Percentiles rank a stretch among this genome's conserved stretches.
phyloP scores from a whole-genome alignment of 2,329 filamentous ascomycete species.

The Dactylellina sp. region DNA sequence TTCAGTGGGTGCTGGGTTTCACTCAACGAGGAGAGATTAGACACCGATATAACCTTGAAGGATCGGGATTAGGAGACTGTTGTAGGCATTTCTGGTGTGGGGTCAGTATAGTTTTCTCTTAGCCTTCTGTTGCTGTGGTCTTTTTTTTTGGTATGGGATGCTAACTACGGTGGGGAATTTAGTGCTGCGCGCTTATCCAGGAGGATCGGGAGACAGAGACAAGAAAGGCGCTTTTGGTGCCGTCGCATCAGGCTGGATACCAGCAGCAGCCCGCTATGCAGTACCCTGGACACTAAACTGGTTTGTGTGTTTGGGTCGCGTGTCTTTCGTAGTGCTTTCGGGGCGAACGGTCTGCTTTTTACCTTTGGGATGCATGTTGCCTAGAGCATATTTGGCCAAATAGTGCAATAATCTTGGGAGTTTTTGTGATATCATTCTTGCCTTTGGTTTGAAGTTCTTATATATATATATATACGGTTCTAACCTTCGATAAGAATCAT shows the following conservation, averaged over 20 bases:
- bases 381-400: too few species aligned
- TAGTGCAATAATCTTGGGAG: background rate
- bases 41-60: constrained; percentile 69
- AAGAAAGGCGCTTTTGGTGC: constrained; percentile 45
- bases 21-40: constrained; percentile 70
- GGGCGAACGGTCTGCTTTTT: too few species aligned
- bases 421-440: too few species aligned
- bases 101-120: constrained; percentile 27
- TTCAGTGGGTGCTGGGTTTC: constrained; percentile 66
- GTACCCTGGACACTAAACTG: constrained; percentile 31
- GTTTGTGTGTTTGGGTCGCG: background rate
- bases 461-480: too few species aligned
- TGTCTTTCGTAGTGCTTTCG: too few species aligned
- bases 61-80: constrained; percentile 68
- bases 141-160: background rate
- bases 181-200: constrained; percentile 71
- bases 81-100: constrained; percentile 69
- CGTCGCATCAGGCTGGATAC: constrained; percentile 39
- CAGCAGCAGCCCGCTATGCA: constrained; percentile 36
- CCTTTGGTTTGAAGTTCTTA: too few species aligned
- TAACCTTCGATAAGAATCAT: too few species aligned
- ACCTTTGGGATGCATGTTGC: too few species aligned
- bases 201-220: constrained; percentile 64
- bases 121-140: background rate
- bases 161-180: constrained; percentile 17